phyloP scores from a whole-genome alignment of 179 eudicot species.

The Beta lomatogona region DNA sequence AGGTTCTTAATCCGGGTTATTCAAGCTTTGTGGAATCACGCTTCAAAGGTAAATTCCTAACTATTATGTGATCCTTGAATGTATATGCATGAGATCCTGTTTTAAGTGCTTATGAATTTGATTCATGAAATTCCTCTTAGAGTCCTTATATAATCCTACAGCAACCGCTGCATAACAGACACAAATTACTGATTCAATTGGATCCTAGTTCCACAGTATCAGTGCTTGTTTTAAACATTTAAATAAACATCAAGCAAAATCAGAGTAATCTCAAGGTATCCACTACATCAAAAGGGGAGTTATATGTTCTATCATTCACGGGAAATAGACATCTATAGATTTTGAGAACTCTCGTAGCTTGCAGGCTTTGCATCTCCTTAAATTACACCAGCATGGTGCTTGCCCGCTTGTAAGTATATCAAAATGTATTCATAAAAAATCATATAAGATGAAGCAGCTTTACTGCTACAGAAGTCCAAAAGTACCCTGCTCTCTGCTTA shows the following conservation, averaged over 20 bases:
- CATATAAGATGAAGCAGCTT: not conserved
- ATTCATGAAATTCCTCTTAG: no score
- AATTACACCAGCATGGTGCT: not conserved
- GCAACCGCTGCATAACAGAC: conserved; percentile 42
- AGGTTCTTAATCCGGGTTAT: no score
- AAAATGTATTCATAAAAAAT: not conserved
- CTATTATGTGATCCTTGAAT: no score
- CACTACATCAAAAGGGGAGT: not conserved
- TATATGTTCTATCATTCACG: not conserved
- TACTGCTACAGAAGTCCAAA: not conserved
- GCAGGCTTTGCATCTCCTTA: not conserved
- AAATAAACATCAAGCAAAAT: not conserved
- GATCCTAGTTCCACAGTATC: not conserved
- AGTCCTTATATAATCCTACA: no score
- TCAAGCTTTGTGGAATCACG: no score
- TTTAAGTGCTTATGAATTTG: no score
- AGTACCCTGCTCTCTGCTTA: not conserved
- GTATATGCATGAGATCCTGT: no score
- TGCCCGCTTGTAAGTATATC: no score
- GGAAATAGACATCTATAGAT: not conserved
- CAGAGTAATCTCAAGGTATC: not conserved
- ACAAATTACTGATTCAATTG: not conserved
- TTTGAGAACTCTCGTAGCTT: not conserved
- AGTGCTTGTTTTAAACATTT: not conserved
- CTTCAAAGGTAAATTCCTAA: no score